Percentiles rank a stretch among this genome's conserved stretches.
Evolutionary conservation across 2,329 filamentous ascomycete genomes (phyloP).

Genomic region (Phoma herbarum): DNA sequence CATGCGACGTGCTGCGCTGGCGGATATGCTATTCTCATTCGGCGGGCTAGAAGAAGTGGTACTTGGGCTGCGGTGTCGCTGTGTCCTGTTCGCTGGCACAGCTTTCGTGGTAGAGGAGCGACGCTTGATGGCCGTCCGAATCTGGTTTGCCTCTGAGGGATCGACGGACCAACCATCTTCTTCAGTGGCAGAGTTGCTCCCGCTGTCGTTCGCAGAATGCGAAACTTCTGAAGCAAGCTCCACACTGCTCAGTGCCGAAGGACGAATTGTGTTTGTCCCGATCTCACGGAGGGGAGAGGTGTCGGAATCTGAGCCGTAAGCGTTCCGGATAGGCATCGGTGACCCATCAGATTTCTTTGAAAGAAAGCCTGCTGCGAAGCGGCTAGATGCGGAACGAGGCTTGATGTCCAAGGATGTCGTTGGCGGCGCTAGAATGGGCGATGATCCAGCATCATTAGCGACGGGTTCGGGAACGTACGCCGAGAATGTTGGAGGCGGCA

Average conservation of each 20-base stretch:
- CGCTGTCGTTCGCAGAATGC: constrained; percentile 42
- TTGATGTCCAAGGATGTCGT: constrained; percentile 68
- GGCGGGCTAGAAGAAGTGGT: constrained; percentile 60
- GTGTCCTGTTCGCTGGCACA: constrained; percentile 50
- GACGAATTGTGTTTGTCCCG: constrained; percentile 53
- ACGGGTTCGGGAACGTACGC: constrained; percentile 34
- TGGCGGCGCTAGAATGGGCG: constrained; percentile 65
- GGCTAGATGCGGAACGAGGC: constrained; percentile 62
- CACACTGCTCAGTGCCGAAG: constrained; percentile 64
- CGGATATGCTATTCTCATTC: constrained; percentile 66
- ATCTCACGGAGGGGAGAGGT: constrained; percentile 59
- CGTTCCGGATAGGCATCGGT: constrained; percentile 65
- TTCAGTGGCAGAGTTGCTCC: constrained; percentile 55
- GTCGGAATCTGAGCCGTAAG: constrained; percentile 68
- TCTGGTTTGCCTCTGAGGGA: constrained; percentile 62
- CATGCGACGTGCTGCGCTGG: constrained; percentile 72
- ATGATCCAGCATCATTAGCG: constrained; percentile 56
- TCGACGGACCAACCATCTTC: constrained; percentile 60
- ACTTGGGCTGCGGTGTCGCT: constrained; percentile 66
- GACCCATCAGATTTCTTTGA: constrained; percentile 72
- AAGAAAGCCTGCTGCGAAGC: constrained; percentile 90
- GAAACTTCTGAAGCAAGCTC: constrained; percentile 48
- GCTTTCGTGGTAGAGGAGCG: constrained; percentile 57
- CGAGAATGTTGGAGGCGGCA: constrained; percentile 63
- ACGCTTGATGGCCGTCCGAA: constrained; percentile 65